A percentile compares a stretch with the other conserved stretches of the same genome.
phyloP scores from a whole-genome alignment of 1,284 basidiomycete genomes.

The Cryptococcus floricola region DNA sequence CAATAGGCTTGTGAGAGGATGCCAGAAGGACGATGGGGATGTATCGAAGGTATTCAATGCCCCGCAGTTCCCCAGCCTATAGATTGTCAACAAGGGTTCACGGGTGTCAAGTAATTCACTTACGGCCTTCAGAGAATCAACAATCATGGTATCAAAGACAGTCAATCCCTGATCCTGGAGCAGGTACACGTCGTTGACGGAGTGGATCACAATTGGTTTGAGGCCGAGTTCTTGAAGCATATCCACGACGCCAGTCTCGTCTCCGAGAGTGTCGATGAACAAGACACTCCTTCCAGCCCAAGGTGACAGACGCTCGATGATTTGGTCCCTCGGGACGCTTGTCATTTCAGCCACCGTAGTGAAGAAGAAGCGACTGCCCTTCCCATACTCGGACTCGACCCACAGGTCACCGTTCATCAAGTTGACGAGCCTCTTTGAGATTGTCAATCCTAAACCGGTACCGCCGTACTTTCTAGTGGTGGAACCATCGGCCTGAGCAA shows the following conservation, averaged over 20 bases:
- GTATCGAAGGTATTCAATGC: slow-evolving; percentile 90
- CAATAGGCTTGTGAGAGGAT: slow-evolving; percentile 50
- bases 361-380: slow-evolving; percentile 96
- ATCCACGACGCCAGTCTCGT: slow-evolving; percentile 71
- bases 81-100: slow-evolving; percentile 4
- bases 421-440: slow-evolving; percentile 90
- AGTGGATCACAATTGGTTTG: slow-evolving; percentile 71
- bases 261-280: slow-evolving; percentile 81
- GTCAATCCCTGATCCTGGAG: slow-evolving; percentile 60
- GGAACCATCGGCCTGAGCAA: slow-evolving; percentile 96
- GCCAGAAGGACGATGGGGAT: slow-evolving; percentile 95
- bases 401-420: slow-evolving; percentile 99
- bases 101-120: slow-evolving; percentile 41
- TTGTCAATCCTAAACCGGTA: slow-evolving; percentile 92
- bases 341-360: slow-evolving; percentile 64
- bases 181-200: slow-evolving; percentile 71
- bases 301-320: slow-evolving; percentile 69
- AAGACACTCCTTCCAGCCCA: slow-evolving; percentile 69
- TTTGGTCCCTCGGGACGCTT: slow-evolving; percentile 57
- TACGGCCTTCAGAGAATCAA: slow-evolving; percentile 81
- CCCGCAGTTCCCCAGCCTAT: slow-evolving; percentile 80
- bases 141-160: slow-evolving; percentile 92
- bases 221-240: slow-evolving; percentile 80
- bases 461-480: slow-evolving; percentile 96
- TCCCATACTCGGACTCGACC: slow-evolving; percentile 90